Base-by-base conservation (phyloP, 208 protist species). In the Acanthamoeba sp. region DNA sequence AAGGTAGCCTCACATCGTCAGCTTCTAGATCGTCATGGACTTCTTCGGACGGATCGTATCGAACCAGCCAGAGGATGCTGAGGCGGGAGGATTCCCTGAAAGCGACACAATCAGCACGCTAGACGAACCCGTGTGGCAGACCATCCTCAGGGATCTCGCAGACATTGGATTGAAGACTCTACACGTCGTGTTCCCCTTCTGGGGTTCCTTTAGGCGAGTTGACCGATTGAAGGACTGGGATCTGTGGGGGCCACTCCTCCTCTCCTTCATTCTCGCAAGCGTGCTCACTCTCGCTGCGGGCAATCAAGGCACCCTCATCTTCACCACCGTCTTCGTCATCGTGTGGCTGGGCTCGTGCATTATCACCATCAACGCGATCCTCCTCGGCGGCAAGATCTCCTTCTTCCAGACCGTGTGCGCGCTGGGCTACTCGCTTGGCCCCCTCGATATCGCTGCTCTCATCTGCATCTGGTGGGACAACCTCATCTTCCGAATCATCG, bases 401-500 rank as follows among this genome's bases (percentile, higher is more conserved):
- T 98, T 99, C 76, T 99, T 99, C 94, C 98, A 99, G 90, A 98
- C 95, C 10, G 97, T 99, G 32, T 99, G 98, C 95, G 97, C 98
- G 34, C 97, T 99, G 91, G 98, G 98, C 22, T 99, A 99, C 96
- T 99, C 98, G 93, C 89, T 99, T 20, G 96, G 97, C 16, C 98
- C 98, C 20, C 92, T 99, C 10, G 96, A 96, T 34, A 66, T 98
- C 52, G 96, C 95, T 24, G 82, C 95, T 6, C 59, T 97, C 59
- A 45, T 97, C 29, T 96, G 91, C 69, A 91, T 95, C 14, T 85
- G 62, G 82, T 96, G 96, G 52, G 94, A 94, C 32, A 62, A 97
- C 45, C 97, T 98, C 50, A 29, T 97, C n/a, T 32, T 98, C 36
- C 95, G 97, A 29, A 34, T 98, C 27, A 34, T 97, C 14, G 93